Evolutionary conservation across 2,329 filamentous ascomycete genomes (phyloP), one percentile per base, ranked within the genome.

Genomic region (Penicillium sp.): DNA sequence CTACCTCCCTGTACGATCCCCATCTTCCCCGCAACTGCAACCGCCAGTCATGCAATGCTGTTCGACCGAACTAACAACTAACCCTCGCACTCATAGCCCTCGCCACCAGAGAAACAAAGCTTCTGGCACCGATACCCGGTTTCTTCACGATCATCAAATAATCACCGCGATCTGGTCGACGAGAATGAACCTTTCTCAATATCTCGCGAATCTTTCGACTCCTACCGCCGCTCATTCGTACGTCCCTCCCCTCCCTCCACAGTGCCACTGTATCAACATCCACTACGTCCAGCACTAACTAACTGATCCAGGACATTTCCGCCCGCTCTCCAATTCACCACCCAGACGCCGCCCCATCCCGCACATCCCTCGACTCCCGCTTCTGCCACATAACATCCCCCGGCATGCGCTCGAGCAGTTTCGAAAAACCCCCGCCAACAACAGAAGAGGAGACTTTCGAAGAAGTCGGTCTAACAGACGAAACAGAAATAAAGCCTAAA

Each of bases 101-200:
- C 93, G 7, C 91, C 93, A 2, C 84, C 86, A 12, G 91, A 96
- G 74, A 90, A 90, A 70, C 90, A 90, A 68, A 82, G 82, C 56
- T 87, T 91, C 64, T 97, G 91, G 91, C 77, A 76, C 49, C 77
- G 75, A 59, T 84, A 76, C 23, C 68, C 75, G 7, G 66, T 67
- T 10, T 71, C 76, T 3, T 79, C 76, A 18, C 76, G 76, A 53
- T 79, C 81, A 32, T 80, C 79, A 24, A 82, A 83, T 58, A 42
- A 42, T 10, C 81, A 84, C 67, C 78, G 83, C 50, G 85, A 82
- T 67, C 84, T 88, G 62, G 78, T 90, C 53, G 85, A 86, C 64
- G 91, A 96, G 56, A 92, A 91, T 63, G 93, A 97, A 69, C 91
- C 89, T 12, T 97, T 97, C 70, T 91, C 89, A 58, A 97, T 97